phyloP scores from a whole-genome alignment of 176 grass and related monocot species.

The Melocanna baccifera region DNA sequence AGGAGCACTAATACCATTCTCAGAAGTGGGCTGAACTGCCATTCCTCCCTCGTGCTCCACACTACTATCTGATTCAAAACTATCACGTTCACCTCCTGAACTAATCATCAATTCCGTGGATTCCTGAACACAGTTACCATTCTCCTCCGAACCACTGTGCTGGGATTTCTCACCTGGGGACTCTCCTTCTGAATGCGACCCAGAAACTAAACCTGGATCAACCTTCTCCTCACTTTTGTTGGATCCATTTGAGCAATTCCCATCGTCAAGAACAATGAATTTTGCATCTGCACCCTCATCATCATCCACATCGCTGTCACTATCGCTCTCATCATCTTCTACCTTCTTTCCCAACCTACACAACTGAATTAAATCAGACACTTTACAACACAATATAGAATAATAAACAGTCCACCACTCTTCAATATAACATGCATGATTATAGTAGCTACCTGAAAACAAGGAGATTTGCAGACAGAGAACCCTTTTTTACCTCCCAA shows the following conservation, averaged over 20 bases:
- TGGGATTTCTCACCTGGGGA: slow-evolving; percentile 49
- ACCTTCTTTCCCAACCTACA: slow-evolving; percentile 87
- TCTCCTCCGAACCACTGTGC: slow-evolving; percentile 48
- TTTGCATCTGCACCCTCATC: slow-evolving; percentile 41
- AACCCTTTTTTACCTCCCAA: not conserved
- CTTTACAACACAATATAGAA: slow-evolving; percentile 1
- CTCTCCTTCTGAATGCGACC: slow-evolving; percentile 57
- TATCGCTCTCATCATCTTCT: slow-evolving; percentile 58
- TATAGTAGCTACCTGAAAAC: not conserved
- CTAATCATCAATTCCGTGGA: slow-evolving; percentile 2
- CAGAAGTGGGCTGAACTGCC: slow-evolving; percentile 23
- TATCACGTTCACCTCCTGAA: slow-evolving; percentile 33
- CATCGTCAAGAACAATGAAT: slow-evolving; percentile 58
- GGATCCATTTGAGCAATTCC: slow-evolving; percentile 53
- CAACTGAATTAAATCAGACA: slow-evolving; percentile 14
- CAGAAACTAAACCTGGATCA: slow-evolving; percentile 47
- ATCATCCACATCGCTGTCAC: slow-evolving; percentile 60
- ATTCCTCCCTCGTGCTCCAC: slow-evolving; percentile 29
- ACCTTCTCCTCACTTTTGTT: slow-evolving; percentile 43
- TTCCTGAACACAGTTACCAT: slow-evolving; percentile 29
- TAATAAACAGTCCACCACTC: not conserved
- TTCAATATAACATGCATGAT: not conserved
- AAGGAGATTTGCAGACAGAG: not conserved
- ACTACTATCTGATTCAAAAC: slow-evolving; percentile 42
- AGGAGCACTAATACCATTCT: slow-evolving; percentile 22